Evolutionary conservation across 768 basidiomycete species (phyloP), one percentile per base, ranked within the genome.

Genomic region (Leccinum broughii): DNA sequence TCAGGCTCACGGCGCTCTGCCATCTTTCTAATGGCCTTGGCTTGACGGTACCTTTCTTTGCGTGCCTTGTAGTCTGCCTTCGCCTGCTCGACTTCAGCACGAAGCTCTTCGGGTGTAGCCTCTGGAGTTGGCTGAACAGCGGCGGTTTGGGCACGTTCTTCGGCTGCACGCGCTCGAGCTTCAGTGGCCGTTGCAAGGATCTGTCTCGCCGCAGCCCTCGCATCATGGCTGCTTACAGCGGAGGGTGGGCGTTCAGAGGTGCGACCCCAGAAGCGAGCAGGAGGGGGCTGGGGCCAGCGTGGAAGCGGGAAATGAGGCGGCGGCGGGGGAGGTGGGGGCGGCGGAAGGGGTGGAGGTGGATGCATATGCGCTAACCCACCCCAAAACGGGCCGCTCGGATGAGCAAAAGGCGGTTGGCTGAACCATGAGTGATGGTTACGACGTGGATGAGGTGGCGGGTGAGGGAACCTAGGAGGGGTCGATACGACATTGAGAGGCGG

Each of bases 11-110:
- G 62, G 32, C 58, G 75, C 56, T 72, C 73, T 58, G 76, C 77
- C 63, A 74, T 77, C 64, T 70, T 79, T 58, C 78, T 81, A 26
- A 76, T 75, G 52, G 85, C 83, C 55, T 84, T 80, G 55, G 86
- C 83, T 64, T 75, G 75, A 30, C 88, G 82, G 65, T 90, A 90
- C 24, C 77, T 77, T 65, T 89, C 88, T 67, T 92, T 92, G 72
- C 86, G 83, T 1, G 78, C 79, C 72, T 84, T 88, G 71, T 92
- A 92, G 24, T 75, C 73, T 28, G 77, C 77, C 65, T 90, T 92
- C 1, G 90, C 88, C 20, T 76, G 82, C 66, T 90, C 85, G 3
- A 91, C 81, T 32, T 83, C 77, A 30, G 63, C 67, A 32, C 71
- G 67, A 44, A 77, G 66, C 17, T 72, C 66, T 57, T 68, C 68